These are phyloP conservation scores for Irpex rosettiformis DNA, from an alignment of 1,284 basidiomycete genomes.

Conservation along the genomic window DNA sequence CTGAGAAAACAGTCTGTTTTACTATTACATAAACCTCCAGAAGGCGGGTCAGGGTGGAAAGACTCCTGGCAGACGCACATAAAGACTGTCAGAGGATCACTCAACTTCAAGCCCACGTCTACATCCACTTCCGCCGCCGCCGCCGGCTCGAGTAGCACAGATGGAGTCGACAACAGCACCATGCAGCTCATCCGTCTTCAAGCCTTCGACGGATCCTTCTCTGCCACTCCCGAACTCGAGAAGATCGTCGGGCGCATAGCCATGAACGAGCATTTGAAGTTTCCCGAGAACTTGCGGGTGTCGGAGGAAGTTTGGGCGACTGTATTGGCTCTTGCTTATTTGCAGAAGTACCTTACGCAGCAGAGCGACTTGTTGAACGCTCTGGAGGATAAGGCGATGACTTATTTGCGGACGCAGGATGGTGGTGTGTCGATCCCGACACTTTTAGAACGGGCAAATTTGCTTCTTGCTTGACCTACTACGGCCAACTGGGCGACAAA, in stretches of 20 bases:
- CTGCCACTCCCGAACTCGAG: neutral
- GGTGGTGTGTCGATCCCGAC: neutral
- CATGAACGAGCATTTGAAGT: neutral
- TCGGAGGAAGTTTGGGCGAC: conserved; percentile 8
- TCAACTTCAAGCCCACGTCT: neutral
- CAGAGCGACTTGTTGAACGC: conserved; percentile 7
- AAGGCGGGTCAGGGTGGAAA: neutral
- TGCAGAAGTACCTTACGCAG: conserved; percentile 4
- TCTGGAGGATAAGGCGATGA: conserved; percentile 7
- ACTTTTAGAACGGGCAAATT: neutral
- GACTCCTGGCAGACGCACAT: neutral
- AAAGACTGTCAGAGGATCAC: neutral
- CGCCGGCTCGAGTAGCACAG: neutral
- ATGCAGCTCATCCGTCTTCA: conserved; percentile 6
- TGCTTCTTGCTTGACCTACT: too few species aligned
- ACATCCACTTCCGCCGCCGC: neutral
- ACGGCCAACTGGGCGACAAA: too few species aligned
- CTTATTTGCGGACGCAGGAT: neutral
- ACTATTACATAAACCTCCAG: too few species aligned
- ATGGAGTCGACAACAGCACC: neutral
- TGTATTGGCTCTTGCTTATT: conserved; percentile 10
- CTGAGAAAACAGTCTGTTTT: too few species aligned
- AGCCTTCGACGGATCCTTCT: conserved; percentile 11
- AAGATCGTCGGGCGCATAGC: neutral
- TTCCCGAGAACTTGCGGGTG: neutral